Conservation (phyloP, 768 basidiomycete genomes). For the Lenzites betulinus region DNA sequence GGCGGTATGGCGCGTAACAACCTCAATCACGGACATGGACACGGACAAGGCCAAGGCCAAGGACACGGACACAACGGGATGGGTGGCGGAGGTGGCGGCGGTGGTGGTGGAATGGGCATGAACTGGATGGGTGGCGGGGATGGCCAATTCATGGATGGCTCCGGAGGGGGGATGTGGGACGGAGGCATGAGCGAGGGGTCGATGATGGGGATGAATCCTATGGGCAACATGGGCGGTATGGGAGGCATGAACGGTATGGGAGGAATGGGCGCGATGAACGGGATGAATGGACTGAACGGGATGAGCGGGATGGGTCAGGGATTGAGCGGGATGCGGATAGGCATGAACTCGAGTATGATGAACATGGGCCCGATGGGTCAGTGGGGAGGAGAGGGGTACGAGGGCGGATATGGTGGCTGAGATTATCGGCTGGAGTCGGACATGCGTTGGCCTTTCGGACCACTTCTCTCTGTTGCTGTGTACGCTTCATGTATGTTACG, state of each 20-base stretch:
- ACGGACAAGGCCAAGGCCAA: constrained; percentile 3
- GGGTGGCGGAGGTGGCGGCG: constrained; percentile 18
- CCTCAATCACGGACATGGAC: background rate
- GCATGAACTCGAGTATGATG: constrained; percentile 21
- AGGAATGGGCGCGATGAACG: constrained; percentile 30
- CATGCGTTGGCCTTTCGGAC: background rate
- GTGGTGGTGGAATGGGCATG: constrained; percentile 21
- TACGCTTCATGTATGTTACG: too few relatives aligned
- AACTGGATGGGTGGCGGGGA: constrained; percentile 39
- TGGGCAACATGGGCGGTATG: constrained; percentile 29
- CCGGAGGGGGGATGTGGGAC: constrained; percentile 37
- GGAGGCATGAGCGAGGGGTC: constrained; percentile 40
- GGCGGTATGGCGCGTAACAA: background rate
- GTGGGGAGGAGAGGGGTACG: constrained; percentile 38
- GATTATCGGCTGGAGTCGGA: constrained; percentile 13
- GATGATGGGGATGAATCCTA: constrained; percentile 43
- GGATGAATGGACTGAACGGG: constrained; percentile 20
- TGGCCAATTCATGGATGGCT: constrained; percentile 31
- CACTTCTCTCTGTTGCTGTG: too few relatives aligned
- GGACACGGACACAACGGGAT: constrained; percentile 18
- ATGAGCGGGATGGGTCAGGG: constrained; percentile 17
- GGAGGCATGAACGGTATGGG: constrained; percentile 18
- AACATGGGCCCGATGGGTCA: constrained; percentile 40
- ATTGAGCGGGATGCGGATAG: constrained; percentile 29
- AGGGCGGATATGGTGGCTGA: constrained; percentile 36